Conservation (phyloP, 768 basidiomycete genomes). For the Bullera alba region DNA sequence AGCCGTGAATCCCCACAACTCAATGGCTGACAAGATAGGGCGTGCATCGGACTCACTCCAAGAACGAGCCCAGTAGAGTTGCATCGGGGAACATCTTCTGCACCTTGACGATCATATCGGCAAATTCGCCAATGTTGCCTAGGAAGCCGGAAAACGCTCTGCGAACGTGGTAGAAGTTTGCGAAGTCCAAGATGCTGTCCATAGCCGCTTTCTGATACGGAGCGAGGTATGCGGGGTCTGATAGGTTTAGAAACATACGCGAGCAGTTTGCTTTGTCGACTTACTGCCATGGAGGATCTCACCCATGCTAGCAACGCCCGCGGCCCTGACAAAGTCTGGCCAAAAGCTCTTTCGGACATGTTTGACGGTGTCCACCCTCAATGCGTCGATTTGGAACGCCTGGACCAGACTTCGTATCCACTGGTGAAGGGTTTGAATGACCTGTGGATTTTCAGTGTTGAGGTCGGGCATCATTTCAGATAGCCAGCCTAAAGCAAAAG, state of each 20-base stretch:
- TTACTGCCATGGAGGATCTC: constrained; percentile 55
- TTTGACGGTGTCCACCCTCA: constrained; percentile 60
- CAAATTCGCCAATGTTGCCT: constrained; percentile 24
- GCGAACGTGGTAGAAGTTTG: constrained; percentile 41
- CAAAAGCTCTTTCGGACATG: constrained; percentile 56
- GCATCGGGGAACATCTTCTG: constrained; percentile 37
- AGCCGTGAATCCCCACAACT: neutral
- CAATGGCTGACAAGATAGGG: neutral
- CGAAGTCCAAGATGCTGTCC: constrained; percentile 41
- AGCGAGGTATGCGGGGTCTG: constrained; percentile 40
- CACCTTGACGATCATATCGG: constrained; percentile 33
- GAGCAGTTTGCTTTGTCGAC: neutral
- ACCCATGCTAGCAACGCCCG: constrained; percentile 79
- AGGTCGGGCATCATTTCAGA: constrained; percentile 71
- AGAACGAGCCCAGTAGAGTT: constrained; percentile 40
- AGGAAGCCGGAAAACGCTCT: constrained; percentile 37
- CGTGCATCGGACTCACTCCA: constrained; percentile 34
- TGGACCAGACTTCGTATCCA: constrained; percentile 67
- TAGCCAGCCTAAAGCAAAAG: constrained; percentile 54
- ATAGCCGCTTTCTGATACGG: constrained; percentile 41
- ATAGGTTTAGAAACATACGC: no score
- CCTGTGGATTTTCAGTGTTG: constrained; percentile 64
- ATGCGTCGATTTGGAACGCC: constrained; percentile 72
- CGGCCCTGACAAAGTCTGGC: constrained; percentile 64
- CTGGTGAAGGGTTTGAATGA: constrained; percentile 56